Evolutionary conservation across 331 rosid species (phyloP).

Genomic region (Acacia pycnantha): DNA sequence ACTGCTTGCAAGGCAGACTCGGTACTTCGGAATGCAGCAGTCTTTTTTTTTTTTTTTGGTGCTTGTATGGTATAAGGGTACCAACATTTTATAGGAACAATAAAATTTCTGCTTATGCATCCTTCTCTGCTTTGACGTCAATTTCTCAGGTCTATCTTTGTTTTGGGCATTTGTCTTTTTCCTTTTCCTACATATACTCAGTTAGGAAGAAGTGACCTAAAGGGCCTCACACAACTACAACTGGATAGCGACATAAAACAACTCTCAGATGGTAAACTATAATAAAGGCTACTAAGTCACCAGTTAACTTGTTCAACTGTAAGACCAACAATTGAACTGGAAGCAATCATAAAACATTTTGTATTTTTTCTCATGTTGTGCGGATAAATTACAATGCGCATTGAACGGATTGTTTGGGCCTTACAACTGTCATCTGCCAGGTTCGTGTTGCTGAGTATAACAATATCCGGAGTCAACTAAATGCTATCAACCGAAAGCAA

Average conservation of each 20-base stretch:
- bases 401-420: constrained; percentile 16
- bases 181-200: neutral
- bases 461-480: constrained; percentile 86
- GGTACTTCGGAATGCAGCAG: constrained; percentile 12
- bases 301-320: neutral
- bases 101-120: neutral
- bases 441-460: constrained; percentile 90
- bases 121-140: neutral
- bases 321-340: neutral
- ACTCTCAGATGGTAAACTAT: neutral
- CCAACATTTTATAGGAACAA: neutral
- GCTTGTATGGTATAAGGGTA: neutral
- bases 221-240: neutral
- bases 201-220: neutral
- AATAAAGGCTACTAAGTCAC: neutral
- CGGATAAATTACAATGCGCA: neutral
- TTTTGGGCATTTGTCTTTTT: neutral
- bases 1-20: neutral
- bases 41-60: neutral
- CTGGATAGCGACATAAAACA: neutral
- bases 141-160: neutral
- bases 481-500: constrained; percentile 95
- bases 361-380: neutral
- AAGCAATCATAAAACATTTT: neutral
- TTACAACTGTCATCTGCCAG: constrained; percentile 45